These are phyloP conservation scores for Leishmania amazonensis DNA, from an alignment of 208 protist species.

Conservation along the genomic window DNA sequence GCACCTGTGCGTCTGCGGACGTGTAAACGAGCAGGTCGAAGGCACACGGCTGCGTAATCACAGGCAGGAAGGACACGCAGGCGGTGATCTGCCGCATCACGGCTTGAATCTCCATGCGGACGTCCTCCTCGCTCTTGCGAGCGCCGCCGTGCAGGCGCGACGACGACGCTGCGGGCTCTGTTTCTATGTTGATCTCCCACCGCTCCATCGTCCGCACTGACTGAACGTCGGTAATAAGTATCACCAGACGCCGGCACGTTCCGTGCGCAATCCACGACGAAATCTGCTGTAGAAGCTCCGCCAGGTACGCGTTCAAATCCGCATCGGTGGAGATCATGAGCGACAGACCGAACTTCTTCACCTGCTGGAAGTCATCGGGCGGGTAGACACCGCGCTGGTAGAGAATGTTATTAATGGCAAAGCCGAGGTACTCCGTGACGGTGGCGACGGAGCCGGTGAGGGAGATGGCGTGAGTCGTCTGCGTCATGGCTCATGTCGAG, in stretches of 20 bases:
- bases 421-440: conserved; percentile 98
- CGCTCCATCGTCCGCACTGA: conserved; percentile 89
- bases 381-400: conserved; percentile 98
- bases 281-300: conserved; percentile 95
- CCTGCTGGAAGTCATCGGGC: conserved; percentile 92
- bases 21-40: conserved; percentile 97
- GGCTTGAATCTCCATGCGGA: conserved; percentile 94
- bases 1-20: conserved; percentile 70
- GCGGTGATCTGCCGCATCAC: conserved; percentile 98
- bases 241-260: conserved; percentile 94
- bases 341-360: conserved; percentile 95
- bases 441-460: conserved; percentile 96
- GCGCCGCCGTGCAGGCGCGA: background rate
- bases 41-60: conserved; percentile 78
- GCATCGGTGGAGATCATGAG: conserved; percentile 95
- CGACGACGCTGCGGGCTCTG: conserved; percentile 9
- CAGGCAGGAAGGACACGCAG: conserved; percentile 96
- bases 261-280: conserved; percentile 90
- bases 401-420: conserved; percentile 93
- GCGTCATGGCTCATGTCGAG: conserved; percentile 32
- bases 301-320: conserved; percentile 95
- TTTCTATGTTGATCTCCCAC: conserved; percentile 95
- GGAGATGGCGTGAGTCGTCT: conserved; percentile 87
- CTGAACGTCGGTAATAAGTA: conserved; percentile 85
- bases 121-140: conserved; percentile 78